Conservation (phyloP, 2,329 filamentous ascomycete genomes). For the Aureobasidium sp. region DNA sequence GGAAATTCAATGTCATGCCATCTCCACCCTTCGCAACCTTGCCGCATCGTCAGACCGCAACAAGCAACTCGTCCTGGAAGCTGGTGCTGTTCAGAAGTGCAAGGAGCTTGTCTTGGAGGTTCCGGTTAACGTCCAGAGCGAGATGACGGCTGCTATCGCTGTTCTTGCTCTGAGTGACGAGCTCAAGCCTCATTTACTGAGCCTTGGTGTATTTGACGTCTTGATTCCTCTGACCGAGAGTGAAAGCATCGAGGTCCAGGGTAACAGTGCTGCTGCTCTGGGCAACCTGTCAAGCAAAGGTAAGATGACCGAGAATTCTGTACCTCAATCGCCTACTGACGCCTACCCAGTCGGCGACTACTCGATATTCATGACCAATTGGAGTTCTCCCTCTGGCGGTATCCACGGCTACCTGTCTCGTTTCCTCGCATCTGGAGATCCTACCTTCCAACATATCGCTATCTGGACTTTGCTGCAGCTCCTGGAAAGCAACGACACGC, state of each 20-base stretch:
- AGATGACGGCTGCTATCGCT: slow-evolving; percentile 99
- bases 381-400: slow-evolving; percentile 87
- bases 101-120: slow-evolving; percentile 93
- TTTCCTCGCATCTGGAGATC: slow-evolving; percentile 87
- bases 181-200: slow-evolving; percentile 81
- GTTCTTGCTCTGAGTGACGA: slow-evolving; percentile 94
- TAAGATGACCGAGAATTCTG: slow-evolving; percentile 32
- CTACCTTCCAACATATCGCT: slow-evolving; percentile 97
- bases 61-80: slow-evolving; percentile 94
- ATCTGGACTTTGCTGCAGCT: slow-evolving; percentile 97
- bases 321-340: background rate
- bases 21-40: slow-evolving; percentile 89
- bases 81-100: slow-evolving; percentile 96
- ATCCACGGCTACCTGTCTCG: slow-evolving; percentile 92
- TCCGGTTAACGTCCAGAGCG: slow-evolving; percentile 87
- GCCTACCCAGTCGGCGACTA: slow-evolving; percentile 74
- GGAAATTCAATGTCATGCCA: slow-evolving; percentile 97
- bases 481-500: slow-evolving; percentile 88
- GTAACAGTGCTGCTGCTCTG: slow-evolving; percentile 91
- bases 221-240: slow-evolving; percentile 92
- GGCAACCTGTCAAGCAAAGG: slow-evolving; percentile 97
- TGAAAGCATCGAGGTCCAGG: slow-evolving; percentile 93
- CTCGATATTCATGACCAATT: slow-evolving; percentile 89
- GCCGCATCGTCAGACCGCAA: slow-evolving; percentile 96
- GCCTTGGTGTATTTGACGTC: slow-evolving; percentile 90